Conservation (phyloP, 2,329 filamentous ascomycete genomes). For the Pseudogymnoascus sp. region DNA sequence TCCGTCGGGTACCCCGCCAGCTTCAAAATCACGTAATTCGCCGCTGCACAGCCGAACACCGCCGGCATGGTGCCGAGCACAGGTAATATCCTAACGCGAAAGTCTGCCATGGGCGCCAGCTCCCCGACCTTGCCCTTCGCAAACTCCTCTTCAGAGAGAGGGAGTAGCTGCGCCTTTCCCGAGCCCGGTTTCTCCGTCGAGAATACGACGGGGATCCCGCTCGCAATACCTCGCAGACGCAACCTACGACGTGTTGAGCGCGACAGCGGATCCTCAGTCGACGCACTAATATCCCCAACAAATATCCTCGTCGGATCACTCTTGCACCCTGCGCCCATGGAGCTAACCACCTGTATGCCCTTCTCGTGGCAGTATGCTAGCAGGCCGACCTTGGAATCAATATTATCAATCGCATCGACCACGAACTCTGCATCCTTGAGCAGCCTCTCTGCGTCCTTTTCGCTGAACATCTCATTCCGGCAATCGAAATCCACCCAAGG, state of each 20-base stretch:
- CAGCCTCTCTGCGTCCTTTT: constrained; percentile 53
- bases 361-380: constrained; percentile 79
- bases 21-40: constrained; percentile 84
- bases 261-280: constrained; percentile 81
- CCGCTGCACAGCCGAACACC: constrained; percentile 83
- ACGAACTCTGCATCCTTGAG: constrained; percentile 73
- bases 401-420: constrained; percentile 98
- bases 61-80: constrained; percentile 96
- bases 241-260: constrained; percentile 72
- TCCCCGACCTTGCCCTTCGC: constrained; percentile 78
- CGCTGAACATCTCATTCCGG: constrained; percentile 73
- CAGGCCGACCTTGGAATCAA: constrained; percentile 88
- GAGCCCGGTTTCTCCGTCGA: constrained; percentile 84
- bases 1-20: constrained; percentile 78
- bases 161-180: constrained; percentile 83
- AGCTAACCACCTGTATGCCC: constrained; percentile 74
- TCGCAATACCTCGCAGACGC: constrained; percentile 63
- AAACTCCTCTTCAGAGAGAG: constrained; percentile 81
- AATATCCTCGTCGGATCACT: constrained; percentile 75
- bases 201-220: constrained; percentile 85
- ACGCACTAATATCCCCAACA: constrained; percentile 83
- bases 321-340: constrained; percentile 96
- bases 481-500: constrained; percentile 91
- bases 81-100: constrained; percentile 87
- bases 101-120: constrained; percentile 81